Evolutionary conservation across 1,284 basidiomycete species (phyloP).

Genomic region (Ceratorhiza oryzae-sativae): DNA sequence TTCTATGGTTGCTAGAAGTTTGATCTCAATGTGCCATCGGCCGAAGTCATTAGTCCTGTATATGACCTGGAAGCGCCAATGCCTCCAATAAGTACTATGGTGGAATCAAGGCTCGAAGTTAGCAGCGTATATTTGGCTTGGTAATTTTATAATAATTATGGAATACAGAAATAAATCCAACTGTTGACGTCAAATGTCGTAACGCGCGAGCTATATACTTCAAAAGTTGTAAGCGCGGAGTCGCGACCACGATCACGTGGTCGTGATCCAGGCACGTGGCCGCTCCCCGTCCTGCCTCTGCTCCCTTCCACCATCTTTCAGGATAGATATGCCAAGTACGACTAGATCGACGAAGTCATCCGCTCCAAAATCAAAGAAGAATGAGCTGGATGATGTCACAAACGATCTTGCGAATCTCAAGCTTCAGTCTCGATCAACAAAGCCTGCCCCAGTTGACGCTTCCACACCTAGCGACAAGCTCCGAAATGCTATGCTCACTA

Average conservation of each 20-base stretch:
- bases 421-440: constrained; percentile 10
- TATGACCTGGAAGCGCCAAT: constrained; percentile 14
- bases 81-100: too few species aligned
- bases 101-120: too few species aligned
- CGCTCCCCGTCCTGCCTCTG: background rate
- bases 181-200: too few species aligned
- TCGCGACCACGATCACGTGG: constrained; percentile 27
- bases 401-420: constrained; percentile 25
- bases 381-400: constrained; percentile 17
- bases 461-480: constrained; percentile 11
- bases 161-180: too few species aligned
- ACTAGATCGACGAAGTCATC: constrained; percentile 6
- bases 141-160: too few species aligned
- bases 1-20: background rate
- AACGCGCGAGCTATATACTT: too few species aligned
- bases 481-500: constrained; percentile 51
- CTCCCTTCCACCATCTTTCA: background rate
- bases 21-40: constrained; percentile 11
- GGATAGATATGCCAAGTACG: background rate
- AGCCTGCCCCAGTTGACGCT: background rate
- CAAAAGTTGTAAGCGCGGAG: too few species aligned
- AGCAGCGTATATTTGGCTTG: background rate
- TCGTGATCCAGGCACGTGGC: constrained; percentile 2
- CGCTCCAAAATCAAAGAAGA: background rate
- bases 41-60: constrained; percentile 16